phyloP scores from a whole-genome alignment of 148 eudicot genomes.

The Nepenthes mirabilis region DNA sequence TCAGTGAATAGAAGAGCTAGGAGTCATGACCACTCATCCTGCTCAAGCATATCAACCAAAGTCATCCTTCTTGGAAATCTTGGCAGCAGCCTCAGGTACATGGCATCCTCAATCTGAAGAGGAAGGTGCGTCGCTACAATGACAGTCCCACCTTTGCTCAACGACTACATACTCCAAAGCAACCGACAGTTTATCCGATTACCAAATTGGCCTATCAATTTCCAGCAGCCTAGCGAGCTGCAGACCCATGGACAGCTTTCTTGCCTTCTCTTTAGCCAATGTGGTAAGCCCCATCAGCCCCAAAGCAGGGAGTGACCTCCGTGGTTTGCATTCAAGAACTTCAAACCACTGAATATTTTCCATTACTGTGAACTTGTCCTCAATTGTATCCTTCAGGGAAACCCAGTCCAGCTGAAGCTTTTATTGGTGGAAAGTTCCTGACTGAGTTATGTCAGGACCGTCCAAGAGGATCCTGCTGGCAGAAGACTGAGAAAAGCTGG shows the following conservation, averaged over 20 bases:
- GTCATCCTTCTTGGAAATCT: conserved; percentile 91
- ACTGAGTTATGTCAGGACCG: conserved; percentile 72
- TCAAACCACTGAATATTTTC: conserved; percentile 89
- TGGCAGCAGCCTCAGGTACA: conserved; percentile 67
- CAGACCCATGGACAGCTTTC: conserved; percentile 88
- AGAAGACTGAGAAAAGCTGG: conserved; percentile 73
- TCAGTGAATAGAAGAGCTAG: no score
- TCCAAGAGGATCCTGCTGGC: conserved; percentile 89
- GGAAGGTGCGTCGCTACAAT: conserved; percentile 84
- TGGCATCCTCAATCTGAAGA: conserved; percentile 70
- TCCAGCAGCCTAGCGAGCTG: conserved; percentile 83
- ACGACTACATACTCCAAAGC: conserved; percentile 68
- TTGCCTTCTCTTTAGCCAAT: conserved; percentile 67
- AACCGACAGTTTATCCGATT: conserved; percentile 89
- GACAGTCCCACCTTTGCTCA: conserved; percentile 89
- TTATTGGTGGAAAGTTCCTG: conserved; percentile 83
- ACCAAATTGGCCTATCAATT: conserved; percentile 87
- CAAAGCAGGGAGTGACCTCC: conserved; percentile 64
- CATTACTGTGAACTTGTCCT: conserved; percentile 64
- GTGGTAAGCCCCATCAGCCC: conserved; percentile 85
- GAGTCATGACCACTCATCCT: conserved; percentile 9
- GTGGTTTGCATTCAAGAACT: conserved; percentile 75
- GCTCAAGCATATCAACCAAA: conserved; percentile 31
- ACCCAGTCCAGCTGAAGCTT: conserved; percentile 93
- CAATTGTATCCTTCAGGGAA: conserved; percentile 74